Base-by-base conservation (phyloP, 495 filamentous ascomycete species). In the Diplogelasinospora grovesii region DNA sequence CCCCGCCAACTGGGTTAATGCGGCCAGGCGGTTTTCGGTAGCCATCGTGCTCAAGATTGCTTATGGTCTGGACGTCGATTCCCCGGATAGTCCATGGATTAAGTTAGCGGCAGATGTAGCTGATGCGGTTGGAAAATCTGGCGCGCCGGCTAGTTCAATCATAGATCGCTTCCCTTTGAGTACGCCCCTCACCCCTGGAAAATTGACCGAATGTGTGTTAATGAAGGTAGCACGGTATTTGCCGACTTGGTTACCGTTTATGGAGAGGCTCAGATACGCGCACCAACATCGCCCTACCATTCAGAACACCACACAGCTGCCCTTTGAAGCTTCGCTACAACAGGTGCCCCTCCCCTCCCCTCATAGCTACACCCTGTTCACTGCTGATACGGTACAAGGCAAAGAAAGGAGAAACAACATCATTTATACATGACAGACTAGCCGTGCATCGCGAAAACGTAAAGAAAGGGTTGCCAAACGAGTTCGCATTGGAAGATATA, bases 101-200 rank as follows among this genome's bases (percentile, higher is more conserved):
- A 49, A 66, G 25, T 52, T 73, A 26, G 66, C 69, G 4, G 57
- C 64, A 22, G 63, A 71, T 31, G 60, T 65, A 6, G 51, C 60
- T 29, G 49, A 60, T 25, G 69, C 69, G 0, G 57, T 63, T 7
- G 63, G 58, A 0, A 63, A 70, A 24, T 63, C 66, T 8, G 70
- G 70, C 0, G 58, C 65, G 0, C 70, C 68, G 1, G 69, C 49
- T 4, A 62, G 59, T 19, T 69, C 64, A 0, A 58, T 73, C 18
- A 64, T 73, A 44, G 70, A 74, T 34, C 61, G 55, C 13, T 64
- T 71, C 27, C 69, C 68, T 0, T 34, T 44, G 5, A 57, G 58
- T 61, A 43, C 36, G 57, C 53, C 4, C 13, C 7, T 6, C 8
- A 31, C 1, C 28, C 28, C 28, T 1, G 13, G 1, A 31, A n/a